These are phyloP conservation scores for Lipomyces lipofer DNA, from an alignment of 805 yeast species.

Conservation along the genomic window DNA sequence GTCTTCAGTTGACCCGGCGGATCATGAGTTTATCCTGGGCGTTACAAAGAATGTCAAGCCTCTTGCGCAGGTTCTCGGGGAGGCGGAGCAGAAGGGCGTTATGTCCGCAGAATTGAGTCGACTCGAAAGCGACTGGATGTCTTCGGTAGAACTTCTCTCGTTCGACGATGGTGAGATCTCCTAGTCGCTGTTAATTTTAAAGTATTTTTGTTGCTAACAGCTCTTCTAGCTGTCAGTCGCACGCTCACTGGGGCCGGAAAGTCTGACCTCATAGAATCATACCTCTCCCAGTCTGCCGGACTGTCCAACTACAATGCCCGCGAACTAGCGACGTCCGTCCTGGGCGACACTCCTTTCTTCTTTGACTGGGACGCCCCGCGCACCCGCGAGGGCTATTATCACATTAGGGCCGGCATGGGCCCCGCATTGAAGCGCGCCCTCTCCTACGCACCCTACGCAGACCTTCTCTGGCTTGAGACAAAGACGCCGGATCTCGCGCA, in stretches of 20 bases:
- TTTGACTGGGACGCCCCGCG: constrained; percentile 65
- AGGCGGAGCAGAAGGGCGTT: constrained; percentile 47
- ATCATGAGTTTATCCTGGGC: constrained; percentile 58
- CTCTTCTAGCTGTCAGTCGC: constrained; percentile 6
- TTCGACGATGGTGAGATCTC: constrained; percentile 51
- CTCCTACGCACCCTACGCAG: constrained; percentile 59
- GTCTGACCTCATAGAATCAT: constrained; percentile 37
- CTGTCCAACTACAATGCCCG: constrained; percentile 37
- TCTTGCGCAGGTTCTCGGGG: constrained; percentile 47
- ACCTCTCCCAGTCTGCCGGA: constrained; percentile 36
- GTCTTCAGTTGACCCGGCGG: constrained; percentile 55
- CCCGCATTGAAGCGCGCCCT: constrained; percentile 57
- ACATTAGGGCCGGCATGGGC: constrained; percentile 51
- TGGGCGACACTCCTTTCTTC: constrained; percentile 39
- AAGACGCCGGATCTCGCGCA: constrained; percentile 56
- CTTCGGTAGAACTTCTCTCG: constrained; percentile 46
- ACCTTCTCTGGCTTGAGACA: constrained; percentile 63
- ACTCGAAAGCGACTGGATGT: constrained; percentile 52
- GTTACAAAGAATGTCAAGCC: constrained; percentile 44
- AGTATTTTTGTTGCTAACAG: neutral
- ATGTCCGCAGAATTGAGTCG: constrained; percentile 41
- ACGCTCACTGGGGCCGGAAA: constrained; percentile 31
- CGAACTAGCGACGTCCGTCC: constrained; percentile 34
- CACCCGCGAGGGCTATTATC: constrained; percentile 58
- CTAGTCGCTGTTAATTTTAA: neutral